Conservation (phyloP, 306 rosid species). For the Casuarina equisetifolia region DNA sequence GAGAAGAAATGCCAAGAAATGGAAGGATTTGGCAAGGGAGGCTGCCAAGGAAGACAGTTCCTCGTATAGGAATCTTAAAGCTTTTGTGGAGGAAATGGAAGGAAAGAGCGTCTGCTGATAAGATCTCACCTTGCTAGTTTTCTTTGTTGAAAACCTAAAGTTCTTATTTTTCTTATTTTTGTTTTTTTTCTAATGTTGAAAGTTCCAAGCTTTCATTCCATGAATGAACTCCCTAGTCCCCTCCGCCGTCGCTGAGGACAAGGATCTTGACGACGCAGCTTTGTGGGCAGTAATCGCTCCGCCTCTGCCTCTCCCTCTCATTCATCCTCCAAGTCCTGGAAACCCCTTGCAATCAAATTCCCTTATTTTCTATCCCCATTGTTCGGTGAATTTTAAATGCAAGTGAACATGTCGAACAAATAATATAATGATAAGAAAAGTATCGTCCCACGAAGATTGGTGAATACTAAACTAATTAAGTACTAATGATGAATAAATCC, state of each 20-base stretch:
- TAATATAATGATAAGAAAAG: no score
- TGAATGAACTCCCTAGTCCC: background rate
- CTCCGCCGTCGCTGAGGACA: constrained; percentile 48
- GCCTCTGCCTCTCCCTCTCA: constrained; percentile 68
- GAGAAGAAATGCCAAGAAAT: constrained; percentile 33
- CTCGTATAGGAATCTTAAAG: constrained; percentile 30
- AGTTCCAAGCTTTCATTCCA: background rate
- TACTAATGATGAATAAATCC: no score
- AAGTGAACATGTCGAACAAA: no score
- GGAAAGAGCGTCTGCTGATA: no score
- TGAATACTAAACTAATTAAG: no score
- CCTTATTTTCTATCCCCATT: constrained; percentile 27
- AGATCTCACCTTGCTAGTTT: background rate
- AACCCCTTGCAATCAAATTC: constrained; percentile 45
- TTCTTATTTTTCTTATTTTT: no score
- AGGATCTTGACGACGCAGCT: constrained; percentile 84
- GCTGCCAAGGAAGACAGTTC: constrained; percentile 46
- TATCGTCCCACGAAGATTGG: no score
- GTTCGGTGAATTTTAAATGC: no score
- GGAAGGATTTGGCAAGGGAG: constrained; percentile 41
- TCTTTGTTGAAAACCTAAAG: background rate
- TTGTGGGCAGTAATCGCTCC: constrained; percentile 79
- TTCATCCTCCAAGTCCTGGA: constrained; percentile 49
- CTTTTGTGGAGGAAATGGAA: constrained; percentile 9
- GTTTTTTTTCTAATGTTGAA: no score